A percentile compares a stretch with the other conserved stretches of the same genome.
phyloP scores from a whole-genome alignment of 331 rosid species.

The Acacia pycnantha region DNA sequence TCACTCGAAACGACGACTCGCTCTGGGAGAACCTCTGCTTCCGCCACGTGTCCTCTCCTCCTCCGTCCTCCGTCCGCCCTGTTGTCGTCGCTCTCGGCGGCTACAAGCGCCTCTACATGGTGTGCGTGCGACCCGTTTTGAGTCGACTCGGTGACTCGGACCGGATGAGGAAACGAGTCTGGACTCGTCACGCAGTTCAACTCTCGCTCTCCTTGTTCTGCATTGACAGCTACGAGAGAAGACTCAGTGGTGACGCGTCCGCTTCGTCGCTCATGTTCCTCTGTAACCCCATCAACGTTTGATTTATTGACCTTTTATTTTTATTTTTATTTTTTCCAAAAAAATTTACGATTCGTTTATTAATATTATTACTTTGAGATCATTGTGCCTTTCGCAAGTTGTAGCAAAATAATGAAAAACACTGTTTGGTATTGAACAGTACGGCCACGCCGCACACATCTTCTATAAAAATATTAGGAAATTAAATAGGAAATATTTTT shows the following conservation, averaged over 20 bases:
- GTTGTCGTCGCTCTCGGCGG: conserved; percentile 88
- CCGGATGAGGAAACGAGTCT: conserved; percentile 43
- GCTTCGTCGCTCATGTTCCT: conserved; percentile 95
- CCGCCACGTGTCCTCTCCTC: conserved; percentile 62
- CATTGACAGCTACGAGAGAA: conserved; percentile 84
- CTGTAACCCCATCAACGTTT: conserved; percentile 84
- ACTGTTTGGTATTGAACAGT: conserved; percentile 2
- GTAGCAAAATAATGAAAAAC: conserved; percentile 2
- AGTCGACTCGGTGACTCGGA: conserved; percentile 85
- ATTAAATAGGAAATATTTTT: neutral
- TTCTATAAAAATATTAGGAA: neutral
- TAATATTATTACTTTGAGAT: neutral
- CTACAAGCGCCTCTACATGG: conserved; percentile 85
- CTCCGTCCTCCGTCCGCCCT: conserved; percentile 43
- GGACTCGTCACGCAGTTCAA: conserved; percentile 77
- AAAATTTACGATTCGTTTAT: neutral
- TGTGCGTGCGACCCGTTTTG: conserved; percentile 76
- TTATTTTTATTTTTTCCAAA: neutral
- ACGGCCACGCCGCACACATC: neutral
- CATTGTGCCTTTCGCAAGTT: neutral
- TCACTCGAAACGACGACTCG: conserved; percentile 74
- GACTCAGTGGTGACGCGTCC: conserved; percentile 57
- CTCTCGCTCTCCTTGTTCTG: conserved; percentile 88
- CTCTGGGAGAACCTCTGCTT: conserved; percentile 96
- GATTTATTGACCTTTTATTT: conserved; percentile 24